phyloP scores from a whole-genome alignment of 768 basidiomycete species.

The Agaricus sinodeliciosus region DNA sequence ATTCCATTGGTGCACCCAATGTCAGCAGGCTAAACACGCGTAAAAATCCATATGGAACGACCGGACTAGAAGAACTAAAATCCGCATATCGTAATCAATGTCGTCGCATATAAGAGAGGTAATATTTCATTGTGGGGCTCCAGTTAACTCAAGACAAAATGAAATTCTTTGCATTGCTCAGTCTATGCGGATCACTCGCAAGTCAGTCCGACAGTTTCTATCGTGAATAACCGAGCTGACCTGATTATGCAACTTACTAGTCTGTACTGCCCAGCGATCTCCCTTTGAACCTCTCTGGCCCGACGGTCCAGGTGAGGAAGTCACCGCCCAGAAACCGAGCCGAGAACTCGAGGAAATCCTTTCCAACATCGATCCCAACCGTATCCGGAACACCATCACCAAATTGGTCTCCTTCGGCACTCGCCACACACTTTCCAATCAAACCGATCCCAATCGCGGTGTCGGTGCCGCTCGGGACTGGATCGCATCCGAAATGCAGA shows the following conservation, averaged over 20 bases:
- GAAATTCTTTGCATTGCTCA: not conserved
- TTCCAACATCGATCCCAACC: constrained; percentile 35
- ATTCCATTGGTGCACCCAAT: not conserved
- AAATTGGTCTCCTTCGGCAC: constrained; percentile 53
- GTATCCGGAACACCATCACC: constrained; percentile 39
- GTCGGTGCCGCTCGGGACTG: constrained; percentile 53
- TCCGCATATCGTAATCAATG: not conserved
- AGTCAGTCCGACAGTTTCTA: not conserved
- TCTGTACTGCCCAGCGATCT: not conserved
- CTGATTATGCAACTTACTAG: not conserved
- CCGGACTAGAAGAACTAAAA: not conserved
- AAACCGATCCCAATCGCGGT: constrained; percentile 45
- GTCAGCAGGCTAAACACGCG: constrained; percentile 9
- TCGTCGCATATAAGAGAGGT: not conserved
- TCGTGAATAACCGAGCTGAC: not conserved
- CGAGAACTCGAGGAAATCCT: constrained; percentile 39
- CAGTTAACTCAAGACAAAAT: not conserved
- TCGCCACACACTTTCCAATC: constrained; percentile 44
- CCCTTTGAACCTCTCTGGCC: constrained; percentile 30
- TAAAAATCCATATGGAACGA: not conserved
- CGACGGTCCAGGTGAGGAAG: constrained; percentile 35
- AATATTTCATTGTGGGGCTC: too few species aligned
- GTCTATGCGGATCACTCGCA: not conserved
- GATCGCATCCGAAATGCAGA: constrained; percentile 41
- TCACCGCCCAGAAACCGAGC: constrained; percentile 36